Evolutionary conservation across 148 eudicot species (phyloP).

Genomic region (Silene uniflora): DNA sequence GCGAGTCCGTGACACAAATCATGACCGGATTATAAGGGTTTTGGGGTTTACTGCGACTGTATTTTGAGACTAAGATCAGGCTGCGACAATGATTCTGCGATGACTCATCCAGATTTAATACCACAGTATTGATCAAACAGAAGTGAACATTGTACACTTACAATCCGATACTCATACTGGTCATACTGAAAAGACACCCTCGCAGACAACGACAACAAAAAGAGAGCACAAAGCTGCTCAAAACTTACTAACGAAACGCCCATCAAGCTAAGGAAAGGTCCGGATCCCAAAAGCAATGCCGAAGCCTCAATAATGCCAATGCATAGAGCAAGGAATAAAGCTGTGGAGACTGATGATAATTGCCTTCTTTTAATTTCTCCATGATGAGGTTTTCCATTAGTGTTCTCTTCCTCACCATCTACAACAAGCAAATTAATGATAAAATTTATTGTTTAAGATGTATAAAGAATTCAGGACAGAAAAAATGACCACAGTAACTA

Average conservation of each 20-base stretch:
- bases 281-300: slow-evolving; percentile 77
- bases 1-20: background rate
- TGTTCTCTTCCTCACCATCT: slow-evolving; percentile 25
- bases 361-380: slow-evolving; percentile 47
- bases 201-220: background rate
- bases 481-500: background rate
- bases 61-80: background rate
- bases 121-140: background rate
- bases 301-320: slow-evolving; percentile 82
- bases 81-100: background rate
- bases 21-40: background rate
- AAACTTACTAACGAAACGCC: slow-evolving; percentile 65
- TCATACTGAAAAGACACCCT: slow-evolving; percentile 3
- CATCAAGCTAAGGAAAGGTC: slow-evolving; percentile 75
- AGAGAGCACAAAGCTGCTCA: background rate
- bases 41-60: background rate
- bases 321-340: slow-evolving; percentile 67
- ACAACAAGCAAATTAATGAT: slow-evolving; percentile 4
- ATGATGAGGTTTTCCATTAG: slow-evolving; percentile 36
- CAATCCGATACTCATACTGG: background rate
- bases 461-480: background rate
- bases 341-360: slow-evolving; percentile 89
- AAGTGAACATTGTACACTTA: background rate
- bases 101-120: background rate
- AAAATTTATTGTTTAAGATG: background rate